phyloP scores from a whole-genome alignment of 345 rosid species.

The Heritiera fomes region DNA sequence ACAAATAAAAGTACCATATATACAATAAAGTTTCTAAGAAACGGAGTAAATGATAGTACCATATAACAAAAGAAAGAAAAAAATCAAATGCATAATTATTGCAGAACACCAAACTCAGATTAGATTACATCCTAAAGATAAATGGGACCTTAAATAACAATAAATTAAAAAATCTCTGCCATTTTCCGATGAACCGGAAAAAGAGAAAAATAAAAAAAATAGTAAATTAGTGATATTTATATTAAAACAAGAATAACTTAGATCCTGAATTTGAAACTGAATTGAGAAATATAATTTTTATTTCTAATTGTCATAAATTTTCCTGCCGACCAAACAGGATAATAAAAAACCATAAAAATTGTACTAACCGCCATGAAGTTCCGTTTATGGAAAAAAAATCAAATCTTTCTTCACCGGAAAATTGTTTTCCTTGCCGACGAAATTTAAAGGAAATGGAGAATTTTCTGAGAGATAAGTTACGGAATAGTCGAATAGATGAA shows the following conservation, averaged over 20 bases:
- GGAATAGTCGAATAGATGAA: background rate
- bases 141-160: background rate
- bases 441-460: background rate
- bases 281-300: background rate
- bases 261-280: background rate
- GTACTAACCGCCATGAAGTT: constrained; percentile 8
- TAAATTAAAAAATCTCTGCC: background rate
- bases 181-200: background rate
- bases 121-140: background rate
- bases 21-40: background rate
- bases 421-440: background rate
- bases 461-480: background rate
- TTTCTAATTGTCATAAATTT: background rate
- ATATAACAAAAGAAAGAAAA: background rate
- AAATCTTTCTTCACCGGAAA: background rate
- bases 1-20: too few relatives aligned
- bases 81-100: background rate
- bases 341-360: background rate
- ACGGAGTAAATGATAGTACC: background rate
- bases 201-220: background rate
- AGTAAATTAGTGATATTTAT: background rate
- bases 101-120: background rate
- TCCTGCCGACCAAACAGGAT: background rate
- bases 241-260: background rate
- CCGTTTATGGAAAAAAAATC: background rate